Evolutionary conservation across 2,329 filamentous ascomycete genomes (phyloP), one percentile per base, ranked within the genome.

Genomic region (Fusarium sp.): DNA sequence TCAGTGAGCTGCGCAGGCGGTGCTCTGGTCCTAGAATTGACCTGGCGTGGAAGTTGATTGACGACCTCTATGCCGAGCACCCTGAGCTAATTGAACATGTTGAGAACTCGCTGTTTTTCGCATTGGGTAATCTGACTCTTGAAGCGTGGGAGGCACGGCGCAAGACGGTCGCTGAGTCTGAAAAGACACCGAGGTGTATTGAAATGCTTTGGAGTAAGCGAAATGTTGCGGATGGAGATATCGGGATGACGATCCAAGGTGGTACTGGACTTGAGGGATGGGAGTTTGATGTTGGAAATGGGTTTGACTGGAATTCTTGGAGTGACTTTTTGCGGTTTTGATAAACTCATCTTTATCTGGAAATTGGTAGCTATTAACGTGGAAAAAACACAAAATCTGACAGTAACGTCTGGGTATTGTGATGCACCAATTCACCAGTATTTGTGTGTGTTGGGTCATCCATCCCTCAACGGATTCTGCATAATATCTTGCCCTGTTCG

Each of bases 1-100:
- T 77, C 0, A 77, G 75, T n/a, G 75, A 78, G 2, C 59, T 79
- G 10, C 71, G 75, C 5, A 32, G 43, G 2, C 63, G 76, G 3
- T 45, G n/a, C 1, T 60, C 53, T 0, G 71, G 72, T 0, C 52
- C 62, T 0, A 59, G 61, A 7, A 70, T 78, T 0, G 59, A 22
- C 0, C 11, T 65, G 10, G 75, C 75, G 1, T 79, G 77, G 77
- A 65, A 44, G 0, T n/a, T 75, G 10, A 50, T 78, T 0, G 72
- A 71, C 9, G 54, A 50, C 1, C 55, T 79, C 0, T 78, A 76
- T 19, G 20, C 37, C 1, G 58, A 74, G 3, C 72, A 76, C 15
- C 58, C 58, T 0, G 71, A 71, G 35, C 35, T 72, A 5, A 56
- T 65, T 11, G 33, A 60, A 0, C 47, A 57, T 11, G 20, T 26